Percentiles rank a stretch among this genome's conserved stretches.
These are phyloP conservation scores for Brassica carinata DNA, from an alignment of 345 rosid species.

Conservation along the genomic window DNA sequence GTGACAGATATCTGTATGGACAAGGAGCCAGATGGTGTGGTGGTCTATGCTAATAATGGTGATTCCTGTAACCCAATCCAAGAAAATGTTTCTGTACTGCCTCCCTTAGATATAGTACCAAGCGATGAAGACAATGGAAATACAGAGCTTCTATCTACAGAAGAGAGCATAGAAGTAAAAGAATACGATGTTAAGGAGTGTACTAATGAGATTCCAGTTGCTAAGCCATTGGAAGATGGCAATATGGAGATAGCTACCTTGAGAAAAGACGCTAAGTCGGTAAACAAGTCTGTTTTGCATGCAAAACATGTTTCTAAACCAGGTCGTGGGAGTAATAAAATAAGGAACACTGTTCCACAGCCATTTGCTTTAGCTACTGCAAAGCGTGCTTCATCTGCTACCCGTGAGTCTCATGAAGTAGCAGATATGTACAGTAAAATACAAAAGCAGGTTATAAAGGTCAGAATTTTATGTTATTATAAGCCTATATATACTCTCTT, in stretches of 20 bases:
- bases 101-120: conserved; percentile 45
- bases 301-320: conserved; percentile 52
- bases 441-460: conserved; percentile 25
- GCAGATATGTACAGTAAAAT: conserved; percentile 29
- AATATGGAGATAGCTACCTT: conserved; percentile 25
- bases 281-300: conserved; percentile 38
- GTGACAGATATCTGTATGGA: conserved; percentile 74
- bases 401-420: conserved; percentile 47
- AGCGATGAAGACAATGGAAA: conserved; percentile 48
- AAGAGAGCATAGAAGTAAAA: conserved; percentile 64
- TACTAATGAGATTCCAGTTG: conserved; percentile 56
- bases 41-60: conserved; percentile 53
- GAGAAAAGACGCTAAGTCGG: conserved; percentile 34
- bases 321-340: conserved; percentile 47
- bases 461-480: not conserved
- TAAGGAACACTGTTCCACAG: conserved; percentile 77
- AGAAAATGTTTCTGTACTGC: conserved; percentile 46
- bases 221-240: conserved; percentile 40
- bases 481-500: not conserved
- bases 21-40: conserved; percentile 69
- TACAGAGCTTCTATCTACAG: conserved; percentile 48
- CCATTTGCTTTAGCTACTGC: conserved; percentile 89
- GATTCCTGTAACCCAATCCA: conserved; percentile 47
- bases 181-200: conserved; percentile 87
- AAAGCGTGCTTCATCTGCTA: conserved; percentile 76